phyloP scores from a whole-genome alignment of 192 early-diverging fungal genomes.

The Mortierella alpina region DNA sequence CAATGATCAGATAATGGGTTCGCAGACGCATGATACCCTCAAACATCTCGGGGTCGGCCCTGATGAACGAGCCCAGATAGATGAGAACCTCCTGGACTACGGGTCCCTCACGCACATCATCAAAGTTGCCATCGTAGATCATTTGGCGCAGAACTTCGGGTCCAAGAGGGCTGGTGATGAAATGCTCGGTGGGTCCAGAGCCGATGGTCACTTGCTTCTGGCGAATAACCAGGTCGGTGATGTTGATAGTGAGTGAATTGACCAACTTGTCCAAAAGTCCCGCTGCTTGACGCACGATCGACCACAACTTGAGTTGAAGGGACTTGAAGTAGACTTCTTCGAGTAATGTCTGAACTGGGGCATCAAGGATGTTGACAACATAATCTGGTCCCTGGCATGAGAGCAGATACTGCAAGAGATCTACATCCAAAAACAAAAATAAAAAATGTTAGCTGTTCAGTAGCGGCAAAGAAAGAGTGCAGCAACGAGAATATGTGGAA shows the following conservation, averaged over 20 bases:
- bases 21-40: conserved; percentile 86
- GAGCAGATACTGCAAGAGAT: conserved; percentile 80
- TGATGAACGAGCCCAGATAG: conserved; percentile 80
- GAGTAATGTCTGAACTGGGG: conserved; percentile 68
- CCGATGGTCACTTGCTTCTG: conserved; percentile 84
- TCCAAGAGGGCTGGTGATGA: conserved; percentile 75
- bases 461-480: too few species aligned
- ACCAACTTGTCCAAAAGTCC: conserved; percentile 80
- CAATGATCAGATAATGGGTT: conserved; percentile 86
- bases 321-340: conserved; percentile 89
- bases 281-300: conserved; percentile 82
- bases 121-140: conserved; percentile 72
- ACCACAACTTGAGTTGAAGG: conserved; percentile 78
- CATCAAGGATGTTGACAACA: conserved; percentile 62
- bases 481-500: too few species aligned
- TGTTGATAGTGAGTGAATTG: conserved; percentile 80
- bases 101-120: conserved; percentile 85
- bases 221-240: conserved; percentile 82
- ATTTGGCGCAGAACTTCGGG: conserved; percentile 74
- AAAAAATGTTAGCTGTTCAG: too few species aligned
- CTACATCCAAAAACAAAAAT: conserved; percentile 13
- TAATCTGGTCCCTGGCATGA: conserved; percentile 74
- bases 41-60: conserved; percentile 74
- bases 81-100: conserved; percentile 89
- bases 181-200: conserved; percentile 71